These are phyloP conservation scores for Chaetomiaceae sp. DNA, from an alignment of 2,329 filamentous ascomycete species.

Conservation along the genomic window DNA sequence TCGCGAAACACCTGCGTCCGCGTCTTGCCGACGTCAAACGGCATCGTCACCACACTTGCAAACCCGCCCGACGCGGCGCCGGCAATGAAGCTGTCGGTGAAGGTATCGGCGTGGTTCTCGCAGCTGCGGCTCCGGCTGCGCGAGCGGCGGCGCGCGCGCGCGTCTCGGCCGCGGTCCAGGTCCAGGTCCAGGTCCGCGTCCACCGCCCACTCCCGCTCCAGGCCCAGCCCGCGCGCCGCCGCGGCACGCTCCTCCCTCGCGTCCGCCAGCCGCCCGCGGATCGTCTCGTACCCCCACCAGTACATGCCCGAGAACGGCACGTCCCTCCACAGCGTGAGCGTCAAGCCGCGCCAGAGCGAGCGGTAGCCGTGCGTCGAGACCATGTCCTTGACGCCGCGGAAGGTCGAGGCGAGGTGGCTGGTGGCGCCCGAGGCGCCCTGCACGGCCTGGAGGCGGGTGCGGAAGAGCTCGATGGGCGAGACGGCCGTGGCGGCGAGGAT, in stretches of 20 bases:
- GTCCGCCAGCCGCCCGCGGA: conserved; percentile 67
- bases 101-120: conserved; percentile 71
- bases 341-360: conserved; percentile 85
- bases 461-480: conserved; percentile 88
- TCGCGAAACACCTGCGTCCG: conserved; percentile 80
- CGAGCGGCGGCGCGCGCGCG: conserved; percentile 47
- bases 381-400: conserved; percentile 74
- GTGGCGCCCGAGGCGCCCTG: conserved; percentile 43
- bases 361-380: conserved; percentile 70
- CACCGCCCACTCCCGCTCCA: too few relatives aligned
- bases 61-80: conserved; percentile 79
- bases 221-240: conserved; percentile 33
- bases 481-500: conserved; percentile 77
- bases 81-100: conserved; percentile 83
- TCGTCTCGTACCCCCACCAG: conserved; percentile 95
- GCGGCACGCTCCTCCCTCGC: conserved; percentile 54
- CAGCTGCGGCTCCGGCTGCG: conserved; percentile 54
- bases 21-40: conserved; percentile 97
- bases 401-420: conserved; percentile 75
- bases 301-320: conserved; percentile 96
- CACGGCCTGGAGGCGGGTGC: conserved; percentile 85
- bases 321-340: conserved; percentile 90
- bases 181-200: conserved; percentile 33
- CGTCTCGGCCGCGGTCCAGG: conserved; percentile 7
- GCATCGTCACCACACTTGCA: conserved; percentile 84